Percentiles rank a stretch among this genome's conserved stretches.
These are phyloP conservation scores for Davidsoniella eucalypti DNA, from an alignment of 2,329 filamentous ascomycete species.

Conservation along the genomic window DNA sequence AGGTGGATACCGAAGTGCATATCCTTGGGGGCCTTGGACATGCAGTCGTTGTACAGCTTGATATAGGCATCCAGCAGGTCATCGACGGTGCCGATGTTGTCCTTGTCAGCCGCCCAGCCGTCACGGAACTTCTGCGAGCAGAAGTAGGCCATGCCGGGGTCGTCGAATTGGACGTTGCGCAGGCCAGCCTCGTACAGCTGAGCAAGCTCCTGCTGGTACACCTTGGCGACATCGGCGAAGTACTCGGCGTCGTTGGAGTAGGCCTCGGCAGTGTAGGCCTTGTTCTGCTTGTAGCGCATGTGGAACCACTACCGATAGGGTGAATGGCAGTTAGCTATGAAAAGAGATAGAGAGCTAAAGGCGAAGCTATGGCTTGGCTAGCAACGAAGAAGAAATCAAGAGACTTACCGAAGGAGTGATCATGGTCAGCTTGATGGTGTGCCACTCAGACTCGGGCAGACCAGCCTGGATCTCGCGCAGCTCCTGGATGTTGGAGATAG, in stretches of 20 bases:
- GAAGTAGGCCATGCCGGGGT: conserved; percentile 55
- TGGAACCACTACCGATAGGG: conserved; percentile 16
- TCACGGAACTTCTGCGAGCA: conserved; percentile 55
- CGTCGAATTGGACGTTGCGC: conserved; percentile 51
- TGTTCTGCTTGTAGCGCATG: conserved; percentile 18
- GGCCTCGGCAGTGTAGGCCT: conserved; percentile 16
- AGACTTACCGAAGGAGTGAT: conserved; percentile 28
- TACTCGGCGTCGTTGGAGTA: conserved; percentile 31
- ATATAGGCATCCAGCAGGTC: conserved; percentile 54
- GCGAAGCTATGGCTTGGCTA: background rate
- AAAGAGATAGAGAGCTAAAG: background rate
- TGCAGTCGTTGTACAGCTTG: conserved; percentile 55
- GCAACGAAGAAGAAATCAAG: conserved; percentile 21
- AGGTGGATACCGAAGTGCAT: conserved; percentile 59
- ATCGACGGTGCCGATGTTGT: conserved; percentile 49
- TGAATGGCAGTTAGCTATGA: conserved; percentile 9
- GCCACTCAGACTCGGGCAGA: conserved; percentile 31
- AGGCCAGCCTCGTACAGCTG: conserved; percentile 45
- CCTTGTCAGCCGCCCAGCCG: conserved; percentile 50
- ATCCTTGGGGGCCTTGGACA: conserved; percentile 42
- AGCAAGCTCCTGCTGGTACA: conserved; percentile 46
- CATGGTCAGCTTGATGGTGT: conserved; percentile 36
- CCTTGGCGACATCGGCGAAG: conserved; percentile 47
- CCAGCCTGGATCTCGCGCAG: conserved; percentile 29
- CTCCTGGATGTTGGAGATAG: conserved; percentile 33